Base-by-base conservation (phyloP, 1,139 yeast genomes). In the Fermentozyma sake region DNA sequence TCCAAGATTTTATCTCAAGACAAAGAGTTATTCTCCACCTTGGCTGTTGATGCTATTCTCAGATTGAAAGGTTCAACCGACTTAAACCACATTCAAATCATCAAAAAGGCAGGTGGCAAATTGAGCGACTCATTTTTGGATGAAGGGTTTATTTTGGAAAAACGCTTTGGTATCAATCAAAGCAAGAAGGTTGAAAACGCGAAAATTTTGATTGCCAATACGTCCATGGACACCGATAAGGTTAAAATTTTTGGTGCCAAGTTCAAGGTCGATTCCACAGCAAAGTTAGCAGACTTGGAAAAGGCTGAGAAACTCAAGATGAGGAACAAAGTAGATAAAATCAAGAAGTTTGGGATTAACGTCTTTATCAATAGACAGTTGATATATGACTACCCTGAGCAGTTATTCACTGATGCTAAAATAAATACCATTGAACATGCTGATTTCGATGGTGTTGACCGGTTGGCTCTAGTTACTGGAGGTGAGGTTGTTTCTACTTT, bases 401-500 rank as follows among this genome's bases (percentile, higher is more conserved):
- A 86, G 58, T 68, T 91, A 42, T 85, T 91, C 51, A 75, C 95
- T 5, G 98, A 91, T 48, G 61, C 86, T 23, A 78, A 80, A 33
- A 83, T 91, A 48, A 89, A 86, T 59, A 79, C 96, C 18, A 86
- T 91, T 40, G 98, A 91, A 61, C 98, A 93, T 52, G 98, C 98
- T 12, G 99, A 93, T 58, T 93, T 93, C 46, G 98, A 86, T 51
- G 99, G 98, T 46, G 87, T 91, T 34, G 98, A 91, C 65, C 79
- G 98, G 54, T 72, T 91, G 44, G 96, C 98, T 4, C 68, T 91
- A 27, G 98, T 89, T 14, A 89, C 97, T 5, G 98, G 98, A 28
- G 98, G 96, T 48, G 98, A 91, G 63, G 97, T 93, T 32, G 96
- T 82, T 3, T 89, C 97, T 8, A 91, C 98, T 1, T 93, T 91